Percentiles rank a stretch among this genome's conserved stretches.
These are phyloP conservation scores for Nakazawaea sp. DNA, from an alignment of 805 yeast species.

Conservation along the genomic window DNA sequence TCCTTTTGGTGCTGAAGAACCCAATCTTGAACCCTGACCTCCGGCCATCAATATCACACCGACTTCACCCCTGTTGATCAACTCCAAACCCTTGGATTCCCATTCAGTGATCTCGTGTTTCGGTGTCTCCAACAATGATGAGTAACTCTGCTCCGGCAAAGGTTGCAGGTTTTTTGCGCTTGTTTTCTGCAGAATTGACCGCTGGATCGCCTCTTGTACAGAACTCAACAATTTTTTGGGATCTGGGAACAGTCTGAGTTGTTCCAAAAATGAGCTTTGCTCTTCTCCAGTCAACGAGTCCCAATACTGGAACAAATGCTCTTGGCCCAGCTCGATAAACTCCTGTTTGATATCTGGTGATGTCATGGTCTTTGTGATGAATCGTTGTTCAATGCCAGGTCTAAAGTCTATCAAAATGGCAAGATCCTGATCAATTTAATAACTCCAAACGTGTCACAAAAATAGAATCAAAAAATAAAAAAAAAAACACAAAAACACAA, in stretches of 20 bases:
- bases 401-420: too few species aligned
- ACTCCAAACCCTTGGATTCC: slow-evolving; percentile 48
- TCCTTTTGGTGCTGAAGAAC: slow-evolving; percentile 88
- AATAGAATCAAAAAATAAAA: too few species aligned
- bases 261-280: slow-evolving; percentile 29
- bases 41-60: slow-evolving; percentile 95
- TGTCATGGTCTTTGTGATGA: too few species aligned
- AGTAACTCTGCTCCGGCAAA: slow-evolving; percentile 48
- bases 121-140: slow-evolving; percentile 31
- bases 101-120: slow-evolving; percentile 23
- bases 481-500: too few species aligned
- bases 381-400: too few species aligned
- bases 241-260: slow-evolving; percentile 33
- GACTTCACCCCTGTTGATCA: slow-evolving; percentile 66
- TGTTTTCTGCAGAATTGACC: slow-evolving; percentile 18
- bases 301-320: slow-evolving; percentile 44
- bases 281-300: slow-evolving; percentile 29
- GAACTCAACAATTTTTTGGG: slow-evolving; percentile 33
- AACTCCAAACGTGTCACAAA: too few species aligned
- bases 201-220: slow-evolving; percentile 39
- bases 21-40: slow-evolving; percentile 96
- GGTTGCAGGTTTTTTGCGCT: slow-evolving; percentile 29
- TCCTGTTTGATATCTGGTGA: slow-evolving; percentile 17
- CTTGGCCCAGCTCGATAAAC: slow-evolving; percentile 42
- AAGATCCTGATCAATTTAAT: too few species aligned